A percentile compares a stretch with the other conserved stretches of the same genome.
phyloP scores from a whole-genome alignment of 495 filamentous ascomycete genomes.

The Usnea hakonensis region DNA sequence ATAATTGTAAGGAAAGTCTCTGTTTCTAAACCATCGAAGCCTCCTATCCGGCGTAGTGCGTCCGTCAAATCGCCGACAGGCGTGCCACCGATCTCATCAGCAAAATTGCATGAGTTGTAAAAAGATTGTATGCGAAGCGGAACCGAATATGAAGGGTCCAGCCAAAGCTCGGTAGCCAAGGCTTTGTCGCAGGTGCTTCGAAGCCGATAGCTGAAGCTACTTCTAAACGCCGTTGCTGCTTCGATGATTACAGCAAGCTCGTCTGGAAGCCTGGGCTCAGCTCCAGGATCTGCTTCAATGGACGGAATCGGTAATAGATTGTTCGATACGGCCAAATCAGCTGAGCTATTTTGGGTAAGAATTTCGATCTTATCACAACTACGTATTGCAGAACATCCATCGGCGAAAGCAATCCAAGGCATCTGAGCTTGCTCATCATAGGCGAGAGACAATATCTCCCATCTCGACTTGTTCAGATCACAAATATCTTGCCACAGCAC shows the following conservation, averaged over 20 bases:
- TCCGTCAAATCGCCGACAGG: slow-evolving; percentile 41
- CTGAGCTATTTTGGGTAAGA: slow-evolving; percentile 39
- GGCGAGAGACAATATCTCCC: slow-evolving; percentile 66
- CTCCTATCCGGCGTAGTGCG: slow-evolving; percentile 45
- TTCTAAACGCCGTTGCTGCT: slow-evolving; percentile 51
- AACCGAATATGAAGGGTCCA: slow-evolving; percentile 56
- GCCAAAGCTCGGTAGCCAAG: slow-evolving; percentile 60
- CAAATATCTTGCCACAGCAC: slow-evolving; percentile 76
- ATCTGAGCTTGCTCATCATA: slow-evolving; percentile 62
- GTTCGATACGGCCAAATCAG: slow-evolving; percentile 1
- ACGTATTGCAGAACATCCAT: slow-evolving; percentile 68
- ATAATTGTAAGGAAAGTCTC: slow-evolving; percentile 46
- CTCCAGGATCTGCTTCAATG: slow-evolving; percentile 17
- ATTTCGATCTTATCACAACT: slow-evolving; percentile 71
- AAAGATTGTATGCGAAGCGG: slow-evolving; percentile 62
- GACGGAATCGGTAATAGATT: slow-evolving; percentile 18
- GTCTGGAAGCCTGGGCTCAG: slow-evolving; percentile 20
- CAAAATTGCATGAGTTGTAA: slow-evolving; percentile 63
- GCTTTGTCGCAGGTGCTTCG: slow-evolving; percentile 50
- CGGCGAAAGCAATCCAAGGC: slow-evolving; percentile 75
- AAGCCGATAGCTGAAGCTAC: slow-evolving; percentile 53
- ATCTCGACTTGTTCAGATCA: slow-evolving; percentile 78
- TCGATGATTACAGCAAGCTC: slow-evolving; percentile 43
- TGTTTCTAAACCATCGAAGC: slow-evolving; percentile 46
- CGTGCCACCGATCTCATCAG: slow-evolving; percentile 65